A percentile compares a stretch with the other conserved stretches of the same genome.
phyloP scores from a whole-genome alignment of 2,329 filamentous ascomycete species.

The Podosphaera fusca region DNA sequence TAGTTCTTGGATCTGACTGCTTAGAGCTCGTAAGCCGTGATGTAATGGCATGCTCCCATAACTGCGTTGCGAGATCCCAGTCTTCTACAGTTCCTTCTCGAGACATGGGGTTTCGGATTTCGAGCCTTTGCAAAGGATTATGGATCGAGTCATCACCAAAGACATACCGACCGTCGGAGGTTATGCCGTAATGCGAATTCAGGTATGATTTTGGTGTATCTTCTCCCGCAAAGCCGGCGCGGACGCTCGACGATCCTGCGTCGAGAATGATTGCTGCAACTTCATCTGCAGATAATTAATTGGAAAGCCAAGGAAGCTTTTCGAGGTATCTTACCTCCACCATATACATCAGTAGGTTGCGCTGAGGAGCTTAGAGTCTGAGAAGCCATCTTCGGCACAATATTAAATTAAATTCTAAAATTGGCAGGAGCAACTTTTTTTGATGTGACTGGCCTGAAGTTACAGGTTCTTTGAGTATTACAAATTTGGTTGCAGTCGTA shows the following conservation, averaged over 20 bases:
- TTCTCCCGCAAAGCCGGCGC: slow-evolving; percentile 92
- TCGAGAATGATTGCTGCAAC: slow-evolving; percentile 93
- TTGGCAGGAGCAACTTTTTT: background rate
- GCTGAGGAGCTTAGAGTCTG: slow-evolving; percentile 31
- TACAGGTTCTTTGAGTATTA: no score
- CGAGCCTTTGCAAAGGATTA: slow-evolving; percentile 49
- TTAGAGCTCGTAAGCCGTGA: slow-evolving; percentile 63
- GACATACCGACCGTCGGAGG: slow-evolving; percentile 29
- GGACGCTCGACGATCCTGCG: slow-evolving; percentile 72
- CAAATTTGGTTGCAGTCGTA: no score
- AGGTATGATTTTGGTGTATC: slow-evolving; percentile 87
- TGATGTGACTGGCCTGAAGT: background rate
- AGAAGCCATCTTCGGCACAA: slow-evolving; percentile 25
- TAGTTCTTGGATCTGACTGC: slow-evolving; percentile 45
- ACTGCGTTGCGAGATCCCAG: slow-evolving; percentile 72
- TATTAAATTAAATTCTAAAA: background rate
- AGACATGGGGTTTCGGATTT: slow-evolving; percentile 82
- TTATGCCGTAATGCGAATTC: slow-evolving; percentile 64
- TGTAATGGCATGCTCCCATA: slow-evolving; percentile 87
- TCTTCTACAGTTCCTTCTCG: slow-evolving; percentile 80
- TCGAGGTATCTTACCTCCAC: slow-evolving; percentile 27
- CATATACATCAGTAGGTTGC: slow-evolving; percentile 38
- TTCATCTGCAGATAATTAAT: slow-evolving; percentile 41
- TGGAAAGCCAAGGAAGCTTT: slow-evolving; percentile 1
- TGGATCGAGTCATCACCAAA: slow-evolving; percentile 85